phyloP scores from a whole-genome alignment of 176 grass and related monocot genomes.

The Coix lacrymajobi region DNA sequence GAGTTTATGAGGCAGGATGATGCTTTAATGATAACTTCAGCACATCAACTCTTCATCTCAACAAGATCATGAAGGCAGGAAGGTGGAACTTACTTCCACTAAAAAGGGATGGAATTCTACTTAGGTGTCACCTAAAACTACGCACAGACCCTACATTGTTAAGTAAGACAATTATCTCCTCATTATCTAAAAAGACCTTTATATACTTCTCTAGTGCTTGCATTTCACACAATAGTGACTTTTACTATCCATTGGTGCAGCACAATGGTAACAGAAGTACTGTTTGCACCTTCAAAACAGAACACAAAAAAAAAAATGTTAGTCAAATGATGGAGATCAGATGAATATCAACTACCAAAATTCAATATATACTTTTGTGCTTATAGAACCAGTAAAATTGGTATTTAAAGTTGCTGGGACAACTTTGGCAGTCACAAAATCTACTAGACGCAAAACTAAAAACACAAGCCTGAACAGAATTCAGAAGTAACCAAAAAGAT shows the following conservation, averaged over 20 bases:
- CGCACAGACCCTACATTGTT: background rate
- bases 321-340: background rate
- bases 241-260: conserved; percentile 40
- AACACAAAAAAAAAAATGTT: background rate
- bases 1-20: background rate
- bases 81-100: background rate
- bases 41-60: background rate
- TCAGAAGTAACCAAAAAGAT: background rate
- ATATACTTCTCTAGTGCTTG: conserved; percentile 17
- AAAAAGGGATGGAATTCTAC: background rate
- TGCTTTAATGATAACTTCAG: background rate
- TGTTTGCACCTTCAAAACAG: conserved; percentile 53
- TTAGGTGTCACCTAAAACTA: background rate
- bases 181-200: background rate
- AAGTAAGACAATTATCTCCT: conserved; percentile 4
- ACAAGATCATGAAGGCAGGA: background rate
- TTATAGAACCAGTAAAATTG: conserved; percentile 12
- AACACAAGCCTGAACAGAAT: background rate
- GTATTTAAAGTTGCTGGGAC: background rate
- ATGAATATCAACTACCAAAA: background rate
- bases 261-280: conserved; percentile 69
- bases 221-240: conserved; percentile 49
- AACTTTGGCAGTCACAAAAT: background rate
- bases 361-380: background rate
- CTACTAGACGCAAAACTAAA: background rate